These are phyloP conservation scores for Ilyonectria robusta DNA, from an alignment of 2,329 filamentous ascomycete genomes.

Conservation along the genomic window DNA sequence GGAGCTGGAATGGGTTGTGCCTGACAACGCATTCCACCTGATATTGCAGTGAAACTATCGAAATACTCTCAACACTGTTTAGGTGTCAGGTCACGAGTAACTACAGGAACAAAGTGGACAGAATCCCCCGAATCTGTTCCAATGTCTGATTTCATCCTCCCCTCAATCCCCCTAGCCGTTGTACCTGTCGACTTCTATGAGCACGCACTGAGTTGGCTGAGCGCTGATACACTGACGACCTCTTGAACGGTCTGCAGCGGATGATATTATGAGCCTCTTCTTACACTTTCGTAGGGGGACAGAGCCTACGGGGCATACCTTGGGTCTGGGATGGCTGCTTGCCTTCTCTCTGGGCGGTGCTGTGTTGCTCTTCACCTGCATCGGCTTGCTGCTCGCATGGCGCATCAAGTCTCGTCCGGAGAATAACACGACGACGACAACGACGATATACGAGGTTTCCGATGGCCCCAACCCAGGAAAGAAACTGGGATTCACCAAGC, in stretches of 20 bases:
- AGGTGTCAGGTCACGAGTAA: slow-evolving; percentile 19
- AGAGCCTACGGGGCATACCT: slow-evolving; percentile 30
- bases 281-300: slow-evolving; percentile 26
- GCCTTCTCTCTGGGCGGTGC: slow-evolving; percentile 65
- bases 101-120: slow-evolving; percentile 42
- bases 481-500: slow-evolving; percentile 42
- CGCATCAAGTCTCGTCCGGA: slow-evolving; percentile 45
- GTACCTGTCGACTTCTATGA: slow-evolving; percentile 20
- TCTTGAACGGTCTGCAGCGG: slow-evolving; percentile 26
- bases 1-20: slow-evolving; percentile 54
- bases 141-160: slow-evolving; percentile 32
- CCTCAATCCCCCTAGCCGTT: slow-evolving; percentile 28
- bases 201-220: slow-evolving; percentile 17
- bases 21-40: slow-evolving; percentile 58
- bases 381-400: slow-evolving; percentile 61
- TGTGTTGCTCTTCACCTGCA: slow-evolving; percentile 58
- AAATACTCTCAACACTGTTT: slow-evolving; percentile 44
- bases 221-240: slow-evolving; percentile 20
- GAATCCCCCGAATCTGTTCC: slow-evolving; percentile 21
- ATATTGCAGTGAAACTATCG: slow-evolving; percentile 49
- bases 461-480: slow-evolving; percentile 32
- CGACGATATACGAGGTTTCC: slow-evolving; percentile 49
- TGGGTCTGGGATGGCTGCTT: slow-evolving; percentile 58
- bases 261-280: slow-evolving; percentile 31
- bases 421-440: slow-evolving; percentile 41